A percentile compares a stretch with the other conserved stretches of the same genome.
phyloP scores from a whole-genome alignment of 352 stramenopile species.

The Plasmopara halstedii region DNA sequence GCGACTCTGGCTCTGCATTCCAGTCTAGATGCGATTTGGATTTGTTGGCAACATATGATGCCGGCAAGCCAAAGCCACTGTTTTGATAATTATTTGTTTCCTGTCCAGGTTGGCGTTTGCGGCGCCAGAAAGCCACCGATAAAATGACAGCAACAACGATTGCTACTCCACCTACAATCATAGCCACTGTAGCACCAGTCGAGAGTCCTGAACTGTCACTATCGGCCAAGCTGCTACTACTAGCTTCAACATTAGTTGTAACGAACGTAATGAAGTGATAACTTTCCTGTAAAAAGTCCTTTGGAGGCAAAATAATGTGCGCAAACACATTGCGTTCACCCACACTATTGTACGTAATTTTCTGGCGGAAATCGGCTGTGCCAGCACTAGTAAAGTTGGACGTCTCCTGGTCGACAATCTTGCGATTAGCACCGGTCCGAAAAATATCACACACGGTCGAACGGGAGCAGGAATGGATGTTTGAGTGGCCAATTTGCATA shows the following conservation, averaged over 20 bases:
- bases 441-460: conserved; percentile 73
- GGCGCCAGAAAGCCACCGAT: conserved; percentile 49
- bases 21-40: conserved; percentile 54
- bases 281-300: conserved; percentile 42
- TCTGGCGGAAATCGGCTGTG: conserved; percentile 50
- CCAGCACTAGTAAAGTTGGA: conserved; percentile 66
- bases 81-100: conserved; percentile 47
- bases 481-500: conserved; percentile 66
- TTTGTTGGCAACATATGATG: conserved; percentile 38
- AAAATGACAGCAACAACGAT: conserved; percentile 39
- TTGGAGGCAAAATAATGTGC: conserved; percentile 59
- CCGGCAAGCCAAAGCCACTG: conserved; percentile 42
- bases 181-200: conserved; percentile 29
- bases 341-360: conserved; percentile 32
- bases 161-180: conserved; percentile 39
- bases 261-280: conserved; percentile 80
- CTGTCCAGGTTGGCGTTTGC: conserved; percentile 31
- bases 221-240: conserved; percentile 8
- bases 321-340: conserved; percentile 72
- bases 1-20: conserved; percentile 39
- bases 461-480: conserved; percentile 64
- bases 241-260: conserved; percentile 32
- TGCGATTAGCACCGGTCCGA: conserved; percentile 47
- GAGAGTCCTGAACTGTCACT: conserved; percentile 25
- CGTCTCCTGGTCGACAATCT: conserved; percentile 64